Percentiles rank a stretch among this genome's conserved stretches.
Evolutionary conservation across 768 basidiomycete species (phyloP).

Genomic region (Lentinus tigrinus): DNA sequence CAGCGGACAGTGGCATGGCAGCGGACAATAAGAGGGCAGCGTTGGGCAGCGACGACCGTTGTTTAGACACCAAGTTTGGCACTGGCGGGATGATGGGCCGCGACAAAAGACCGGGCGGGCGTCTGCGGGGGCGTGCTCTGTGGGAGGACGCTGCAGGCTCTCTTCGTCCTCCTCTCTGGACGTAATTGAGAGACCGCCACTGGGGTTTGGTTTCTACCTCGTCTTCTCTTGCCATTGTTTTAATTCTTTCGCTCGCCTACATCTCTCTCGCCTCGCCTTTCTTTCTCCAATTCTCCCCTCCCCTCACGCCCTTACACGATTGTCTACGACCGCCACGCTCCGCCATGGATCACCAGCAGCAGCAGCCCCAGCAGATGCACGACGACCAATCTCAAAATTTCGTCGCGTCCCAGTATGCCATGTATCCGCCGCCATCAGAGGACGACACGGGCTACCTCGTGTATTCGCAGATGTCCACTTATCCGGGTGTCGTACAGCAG

Average conservation of each 20-base stretch:
- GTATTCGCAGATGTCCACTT: conserved; percentile 50
- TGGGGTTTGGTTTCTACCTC: conserved; percentile 19
- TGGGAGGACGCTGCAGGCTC: conserved; percentile 7
- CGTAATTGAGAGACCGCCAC: conserved; percentile 28
- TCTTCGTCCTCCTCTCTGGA: conserved; percentile 18
- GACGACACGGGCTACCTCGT: conserved; percentile 30
- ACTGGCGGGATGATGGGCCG: no score
- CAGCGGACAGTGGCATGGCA: background rate
- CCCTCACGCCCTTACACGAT: conserved; percentile 20
- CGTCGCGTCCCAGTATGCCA: conserved; percentile 30
- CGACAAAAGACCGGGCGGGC: conserved; percentile 9
- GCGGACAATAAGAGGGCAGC: background rate
- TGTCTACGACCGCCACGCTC: conserved; percentile 18
- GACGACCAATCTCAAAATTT: conserved; percentile 30
- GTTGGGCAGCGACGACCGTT: background rate
- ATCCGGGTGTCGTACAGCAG: conserved; percentile 45
- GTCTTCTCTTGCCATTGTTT: conserved; percentile 28
- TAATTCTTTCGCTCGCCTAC: conserved; percentile 12
- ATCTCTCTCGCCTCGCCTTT: conserved; percentile 28
- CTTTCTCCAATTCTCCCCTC: conserved; percentile 23
- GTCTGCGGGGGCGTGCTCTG: conserved; percentile 20
- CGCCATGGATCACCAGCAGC: conserved; percentile 24
- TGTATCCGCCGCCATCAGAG: conserved; percentile 35
- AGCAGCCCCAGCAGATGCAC: conserved; percentile 29
- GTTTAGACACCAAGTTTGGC: conserved; percentile 13